Evolutionary conservation across 1,139 yeast species (phyloP).

Genomic region (Pichia kudriavzevii): DNA sequence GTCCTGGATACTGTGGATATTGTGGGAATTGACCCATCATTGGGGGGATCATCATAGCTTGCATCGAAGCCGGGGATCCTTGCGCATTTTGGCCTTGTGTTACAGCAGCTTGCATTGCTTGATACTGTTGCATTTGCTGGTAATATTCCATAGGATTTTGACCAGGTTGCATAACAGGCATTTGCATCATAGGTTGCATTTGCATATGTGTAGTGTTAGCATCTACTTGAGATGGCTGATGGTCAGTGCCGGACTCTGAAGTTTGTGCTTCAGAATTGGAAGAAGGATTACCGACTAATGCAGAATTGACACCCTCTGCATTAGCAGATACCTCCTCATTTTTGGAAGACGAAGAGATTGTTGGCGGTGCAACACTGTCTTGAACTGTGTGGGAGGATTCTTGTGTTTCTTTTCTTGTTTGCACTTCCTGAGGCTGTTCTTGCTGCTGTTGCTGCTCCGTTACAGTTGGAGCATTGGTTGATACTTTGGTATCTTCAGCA

Average conservation of each 20-base stretch:
- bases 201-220: neutral
- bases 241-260: neutral
- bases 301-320: too few relatives aligned
- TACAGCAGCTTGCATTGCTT: conserved; percentile 41
- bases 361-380: too few relatives aligned
- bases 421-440: too few relatives aligned
- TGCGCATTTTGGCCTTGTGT: conserved; percentile 37
- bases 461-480: conserved; percentile 19
- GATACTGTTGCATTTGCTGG: conserved; percentile 9
- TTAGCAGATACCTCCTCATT: too few relatives aligned
- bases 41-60: conserved; percentile 2
- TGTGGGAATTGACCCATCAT: conserved; percentile 35
- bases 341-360: too few relatives aligned
- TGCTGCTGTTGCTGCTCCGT: conserved; percentile 1
- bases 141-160: neutral
- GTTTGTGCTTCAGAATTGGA: neutral
- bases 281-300: too few relatives aligned
- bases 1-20: conserved; percentile 16
- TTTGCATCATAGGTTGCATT: conserved; percentile 4
- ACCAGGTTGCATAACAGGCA: neutral
- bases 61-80: conserved; percentile 7
- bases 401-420: too few relatives aligned
- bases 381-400: too few relatives aligned
- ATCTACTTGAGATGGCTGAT: too few relatives aligned
- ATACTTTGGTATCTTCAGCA: conserved; percentile 30